These are phyloP conservation scores for Sphagnum contortum DNA, from an alignment of 225 moss, liverwort and hornwort genomes.

Conservation along the genomic window DNA sequence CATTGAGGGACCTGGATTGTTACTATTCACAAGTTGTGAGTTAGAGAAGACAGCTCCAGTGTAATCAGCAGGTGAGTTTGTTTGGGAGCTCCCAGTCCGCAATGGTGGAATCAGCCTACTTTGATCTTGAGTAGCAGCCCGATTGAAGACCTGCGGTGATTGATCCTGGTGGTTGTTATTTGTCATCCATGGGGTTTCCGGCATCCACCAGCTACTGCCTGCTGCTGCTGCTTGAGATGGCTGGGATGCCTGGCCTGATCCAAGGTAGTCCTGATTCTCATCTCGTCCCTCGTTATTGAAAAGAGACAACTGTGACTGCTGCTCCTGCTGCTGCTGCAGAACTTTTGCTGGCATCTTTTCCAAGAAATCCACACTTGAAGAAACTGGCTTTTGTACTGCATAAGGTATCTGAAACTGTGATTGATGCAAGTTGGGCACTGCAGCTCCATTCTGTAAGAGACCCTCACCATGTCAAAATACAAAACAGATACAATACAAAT, in stretches of 20 bases:
- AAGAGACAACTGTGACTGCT: constrained; percentile 61
- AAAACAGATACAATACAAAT: too few species aligned
- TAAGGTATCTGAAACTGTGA: constrained; percentile 63
- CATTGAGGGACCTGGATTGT: constrained; percentile 53
- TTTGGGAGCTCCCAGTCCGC: constrained; percentile 50
- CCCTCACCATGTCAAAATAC: too few species aligned
- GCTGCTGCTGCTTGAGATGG: constrained; percentile 34
- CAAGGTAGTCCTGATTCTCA: constrained; percentile 74
- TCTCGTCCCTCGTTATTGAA: constrained; percentile 59
- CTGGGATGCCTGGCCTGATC: constrained; percentile 61
- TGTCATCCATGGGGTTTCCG: constrained; percentile 59
- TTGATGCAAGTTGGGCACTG: constrained; percentile 55
- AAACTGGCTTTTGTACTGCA: constrained; percentile 65
- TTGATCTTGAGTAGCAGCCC: constrained; percentile 57
- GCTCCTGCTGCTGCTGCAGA: constrained; percentile 61
- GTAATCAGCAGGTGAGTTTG: constrained; percentile 40
- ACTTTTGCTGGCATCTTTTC: constrained; percentile 59
- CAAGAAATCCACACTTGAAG: constrained; percentile 42
- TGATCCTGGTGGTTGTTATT: constrained; percentile 63
- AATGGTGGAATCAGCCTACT: constrained; percentile 54
- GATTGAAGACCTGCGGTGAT: constrained; percentile 57
- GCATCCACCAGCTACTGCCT: constrained; percentile 50
- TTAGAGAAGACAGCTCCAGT: constrained; percentile 46
- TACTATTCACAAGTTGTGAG: constrained; percentile 49
- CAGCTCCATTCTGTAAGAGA: constrained; percentile 58